Base-by-base conservation (phyloP, 257 asterid genomes). In the Echium plantagineum region DNA sequence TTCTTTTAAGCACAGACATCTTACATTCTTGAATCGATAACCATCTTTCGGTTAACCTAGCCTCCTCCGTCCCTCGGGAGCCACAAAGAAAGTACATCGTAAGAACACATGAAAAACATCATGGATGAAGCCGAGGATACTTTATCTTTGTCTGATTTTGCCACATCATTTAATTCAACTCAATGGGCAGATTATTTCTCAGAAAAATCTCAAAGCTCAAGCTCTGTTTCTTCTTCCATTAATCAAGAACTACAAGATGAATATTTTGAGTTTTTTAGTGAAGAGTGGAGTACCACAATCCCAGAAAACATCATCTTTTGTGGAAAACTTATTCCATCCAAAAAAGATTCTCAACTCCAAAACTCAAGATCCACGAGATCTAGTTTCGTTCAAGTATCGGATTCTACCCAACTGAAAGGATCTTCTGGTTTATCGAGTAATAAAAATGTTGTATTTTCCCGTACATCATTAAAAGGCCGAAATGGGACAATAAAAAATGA, bases 81-180 rank as follows among this genome's bases (percentile, higher is more conserved):
- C n/a, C n/a, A n/a, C n/a, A n/a, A n/a, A n/a, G n/a, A n/a, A n/a
- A n/a, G n/a, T n/a, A n/a, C n/a, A n/a, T n/a, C n/a, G n/a, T n/a
- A 65, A 78, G 64, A 69, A 12, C 63, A 42, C 10, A 15, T 60
- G 16, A 6, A 62, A 22, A 60, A 58, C 18, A 57, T 17, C 1
- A 63, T 62, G 5, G 82, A 78, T 21, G 90, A 75, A 24, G 69
- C 62, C 16, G 84, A 74, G 38, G 96, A 87, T 5, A 79, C 94
- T n/a, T 85, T 87, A 19, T 85, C 96, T 49, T 70, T 87, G 8
- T 77, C 85, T 68, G 94, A 81, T 61, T 80, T 81, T 17, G 80
- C 89, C 47, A 38, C 85, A 52, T 74, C 74, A 13, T 66, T 80
- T 22, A 72, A 67, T 51, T 63, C 58, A 15, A 68, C 59, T 0